These are phyloP conservation scores for Zymoseptoria pseudotritici DNA, from an alignment of 2,329 filamentous ascomycete genomes.

Conservation along the genomic window DNA sequence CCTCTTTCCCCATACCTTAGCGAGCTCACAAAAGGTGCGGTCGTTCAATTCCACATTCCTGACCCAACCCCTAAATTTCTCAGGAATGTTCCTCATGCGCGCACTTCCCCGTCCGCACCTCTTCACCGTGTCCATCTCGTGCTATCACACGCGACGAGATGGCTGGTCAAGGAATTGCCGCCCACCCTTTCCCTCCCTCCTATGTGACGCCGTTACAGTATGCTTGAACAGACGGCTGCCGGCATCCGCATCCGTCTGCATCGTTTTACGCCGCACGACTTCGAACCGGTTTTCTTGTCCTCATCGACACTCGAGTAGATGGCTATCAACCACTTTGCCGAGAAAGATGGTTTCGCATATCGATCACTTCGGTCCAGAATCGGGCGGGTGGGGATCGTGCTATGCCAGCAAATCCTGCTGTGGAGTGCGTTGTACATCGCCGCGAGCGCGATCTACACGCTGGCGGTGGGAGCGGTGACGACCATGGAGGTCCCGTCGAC, in stretches of 20 bases:
- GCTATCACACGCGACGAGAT: neutral
- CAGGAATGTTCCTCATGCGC: too few relatives aligned
- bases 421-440: conserved; percentile 21
- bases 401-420: conserved; percentile 20
- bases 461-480: conserved; percentile 10
- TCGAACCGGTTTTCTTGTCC: neutral
- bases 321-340: neutral
- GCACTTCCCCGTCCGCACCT: too few relatives aligned
- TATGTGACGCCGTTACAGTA: neutral
- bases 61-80: too few relatives aligned
- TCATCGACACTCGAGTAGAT: neutral
- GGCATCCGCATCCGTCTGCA: neutral
- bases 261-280: neutral
- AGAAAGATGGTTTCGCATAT: neutral
- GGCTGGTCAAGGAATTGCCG: neutral
- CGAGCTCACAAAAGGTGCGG: too few relatives aligned
- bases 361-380: neutral
- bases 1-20: too few relatives aligned
- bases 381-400: conserved; percentile 15
- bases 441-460: conserved; percentile 19
- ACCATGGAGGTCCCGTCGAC: conserved; percentile 17
- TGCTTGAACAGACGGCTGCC: neutral
- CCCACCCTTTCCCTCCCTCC: too few relatives aligned
- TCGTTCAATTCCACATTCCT: too few relatives aligned
- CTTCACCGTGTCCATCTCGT: too few relatives aligned